These are phyloP conservation scores for Neurospora sp. DNA, from an alignment of 495 filamentous ascomycete genomes.

Conservation along the genomic window DNA sequence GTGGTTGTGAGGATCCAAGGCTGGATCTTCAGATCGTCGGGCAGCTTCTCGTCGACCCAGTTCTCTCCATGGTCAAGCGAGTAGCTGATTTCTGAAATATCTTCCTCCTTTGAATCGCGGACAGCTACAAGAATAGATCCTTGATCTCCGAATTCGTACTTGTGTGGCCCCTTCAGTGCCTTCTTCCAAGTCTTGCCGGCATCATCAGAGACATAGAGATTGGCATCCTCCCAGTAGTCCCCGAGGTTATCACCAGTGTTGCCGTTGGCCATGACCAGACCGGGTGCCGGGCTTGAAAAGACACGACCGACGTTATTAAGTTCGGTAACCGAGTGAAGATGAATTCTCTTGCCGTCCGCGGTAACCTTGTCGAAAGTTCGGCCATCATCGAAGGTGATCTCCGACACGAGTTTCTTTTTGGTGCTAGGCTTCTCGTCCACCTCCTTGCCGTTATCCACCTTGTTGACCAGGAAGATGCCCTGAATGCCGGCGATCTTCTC, in stretches of 20 bases:
- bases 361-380: constrained; percentile 53
- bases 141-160: constrained; percentile 89
- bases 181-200: constrained; percentile 75
- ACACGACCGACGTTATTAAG: constrained; percentile 71
- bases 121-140: constrained; percentile 81
- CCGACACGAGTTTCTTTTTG: constrained; percentile 57
- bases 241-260: constrained; percentile 70
- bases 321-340: constrained; percentile 85
- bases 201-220: constrained; percentile 83
- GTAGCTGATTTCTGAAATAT: constrained; percentile 50
- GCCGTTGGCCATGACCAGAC: constrained; percentile 84
- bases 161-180: constrained; percentile 71
- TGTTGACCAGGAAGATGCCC: constrained; percentile 83
- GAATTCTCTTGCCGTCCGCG: constrained; percentile 52
- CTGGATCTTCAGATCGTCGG: constrained; percentile 49
- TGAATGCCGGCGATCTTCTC: constrained; percentile 85
- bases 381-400: constrained; percentile 92
- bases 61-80: constrained; percentile 79
- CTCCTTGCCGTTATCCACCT: constrained; percentile 75
- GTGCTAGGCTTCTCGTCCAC: constrained; percentile 43
- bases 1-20: constrained; percentile 71
- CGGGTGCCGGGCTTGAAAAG: constrained; percentile 88
- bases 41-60: constrained; percentile 59
- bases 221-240: constrained; percentile 50
- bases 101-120: constrained; percentile 54